phyloP scores from a whole-genome alignment of 2,329 filamentous ascomycete species.

The Microcyclospora pomicola region DNA sequence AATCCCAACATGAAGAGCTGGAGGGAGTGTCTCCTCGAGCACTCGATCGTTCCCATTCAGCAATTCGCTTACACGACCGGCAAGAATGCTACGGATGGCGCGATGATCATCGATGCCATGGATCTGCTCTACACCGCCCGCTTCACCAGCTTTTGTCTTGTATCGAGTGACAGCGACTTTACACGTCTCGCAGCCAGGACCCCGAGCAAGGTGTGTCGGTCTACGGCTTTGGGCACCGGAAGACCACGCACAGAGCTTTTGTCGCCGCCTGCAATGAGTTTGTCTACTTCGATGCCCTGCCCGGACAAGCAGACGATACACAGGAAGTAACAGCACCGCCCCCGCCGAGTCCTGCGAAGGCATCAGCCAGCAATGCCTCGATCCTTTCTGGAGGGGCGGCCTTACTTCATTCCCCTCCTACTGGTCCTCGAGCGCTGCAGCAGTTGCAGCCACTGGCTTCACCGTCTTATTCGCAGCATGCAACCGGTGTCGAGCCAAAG shows the following conservation, averaged over 20 bases:
- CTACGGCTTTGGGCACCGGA: slow-evolving; percentile 21
- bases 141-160: slow-evolving; percentile 23
- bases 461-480: no score
- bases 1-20: slow-evolving; percentile 11
- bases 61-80: slow-evolving; percentile 20
- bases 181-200: slow-evolving; percentile 22
- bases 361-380: background rate
- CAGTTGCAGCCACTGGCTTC: no score
- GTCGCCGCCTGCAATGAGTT: slow-evolving; percentile 20
- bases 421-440: no score
- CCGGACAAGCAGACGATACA: slow-evolving; percentile 7
- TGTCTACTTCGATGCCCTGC: slow-evolving; percentile 17
- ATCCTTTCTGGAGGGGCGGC: no score
- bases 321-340: background rate
- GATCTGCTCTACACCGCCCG: slow-evolving; percentile 22
- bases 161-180: slow-evolving; percentile 26
- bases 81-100: slow-evolving; percentile 21
- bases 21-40: slow-evolving; percentile 14
- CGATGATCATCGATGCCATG: slow-evolving; percentile 26
- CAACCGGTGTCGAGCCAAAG: slow-evolving; percentile 1
- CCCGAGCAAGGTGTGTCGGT: slow-evolving; percentile 22
- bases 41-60: slow-evolving; percentile 17
- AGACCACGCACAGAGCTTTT: slow-evolving; percentile 16
- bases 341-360: background rate
- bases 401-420: no score